A percentile compares a stretch with the other conserved stretches of the same genome.
phyloP scores from a whole-genome alignment of 306 rosid genomes.

The Sindora glabra region DNA sequence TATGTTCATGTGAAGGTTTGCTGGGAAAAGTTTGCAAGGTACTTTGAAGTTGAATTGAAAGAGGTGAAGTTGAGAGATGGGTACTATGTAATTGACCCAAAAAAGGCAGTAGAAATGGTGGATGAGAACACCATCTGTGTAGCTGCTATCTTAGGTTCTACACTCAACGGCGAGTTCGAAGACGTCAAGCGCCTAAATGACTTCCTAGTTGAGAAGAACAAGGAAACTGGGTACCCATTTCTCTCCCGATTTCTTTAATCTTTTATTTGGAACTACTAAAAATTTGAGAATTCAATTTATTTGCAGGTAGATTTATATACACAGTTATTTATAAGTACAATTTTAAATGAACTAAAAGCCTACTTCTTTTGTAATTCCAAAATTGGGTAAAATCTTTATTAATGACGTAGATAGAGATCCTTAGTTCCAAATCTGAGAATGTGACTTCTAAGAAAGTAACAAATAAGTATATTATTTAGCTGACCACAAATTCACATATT shows the following conservation, averaged over 20 bases:
- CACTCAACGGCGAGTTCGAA: constrained; percentile 91
- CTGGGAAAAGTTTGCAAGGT: constrained; percentile 93
- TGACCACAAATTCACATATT: too few relatives aligned
- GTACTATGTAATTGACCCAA: constrained; percentile 75
- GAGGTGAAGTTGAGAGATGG: constrained; percentile 71
- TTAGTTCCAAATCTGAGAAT: too few relatives aligned
- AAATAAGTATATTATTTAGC: too few relatives aligned
- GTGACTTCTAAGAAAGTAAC: too few relatives aligned
- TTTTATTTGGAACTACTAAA: neutral
- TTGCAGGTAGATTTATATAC: too few relatives aligned
- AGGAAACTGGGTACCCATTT: constrained; percentile 52
- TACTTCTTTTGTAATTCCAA: too few relatives aligned
- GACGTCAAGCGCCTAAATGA: constrained; percentile 81
- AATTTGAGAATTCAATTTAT: neutral
- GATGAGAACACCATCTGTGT: constrained; percentile 95
- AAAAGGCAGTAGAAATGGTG: constrained; percentile 76
- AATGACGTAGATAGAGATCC: too few relatives aligned
- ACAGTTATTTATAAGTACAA: too few relatives aligned
- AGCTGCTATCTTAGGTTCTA: constrained; percentile 92
- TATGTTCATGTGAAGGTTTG: constrained; percentile 42
- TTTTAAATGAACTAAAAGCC: too few relatives aligned
- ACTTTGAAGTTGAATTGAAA: constrained; percentile 84
- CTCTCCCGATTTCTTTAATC: neutral
- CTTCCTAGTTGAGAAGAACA: constrained; percentile 62
- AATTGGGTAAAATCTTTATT: too few relatives aligned